Evolutionary conservation across 2,329 filamentous ascomycete species (phyloP).

Genomic region (Paraconiothyrium sp.): DNA sequence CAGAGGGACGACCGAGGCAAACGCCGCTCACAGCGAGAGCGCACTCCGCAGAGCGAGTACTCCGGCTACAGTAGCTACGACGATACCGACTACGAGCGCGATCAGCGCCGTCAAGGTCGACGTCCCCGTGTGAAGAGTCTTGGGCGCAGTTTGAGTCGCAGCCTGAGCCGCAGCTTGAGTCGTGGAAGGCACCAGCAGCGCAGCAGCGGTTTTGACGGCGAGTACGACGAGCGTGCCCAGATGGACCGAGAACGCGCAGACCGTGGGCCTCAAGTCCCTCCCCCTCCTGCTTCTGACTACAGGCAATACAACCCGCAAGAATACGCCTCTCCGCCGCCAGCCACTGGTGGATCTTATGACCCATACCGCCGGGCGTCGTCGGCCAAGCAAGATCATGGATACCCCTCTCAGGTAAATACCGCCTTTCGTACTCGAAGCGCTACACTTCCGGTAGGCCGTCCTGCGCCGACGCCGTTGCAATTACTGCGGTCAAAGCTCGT

Average conservation of each 20-base stretch:
- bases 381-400: slow-evolving; percentile 38
- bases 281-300: slow-evolving; percentile 45
- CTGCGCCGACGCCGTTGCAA: slow-evolving; percentile 32
- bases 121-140: slow-evolving; percentile 40
- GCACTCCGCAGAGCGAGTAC: slow-evolving; percentile 37
- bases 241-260: slow-evolving; percentile 40
- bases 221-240: slow-evolving; percentile 29
- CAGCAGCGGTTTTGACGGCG: slow-evolving; percentile 37
- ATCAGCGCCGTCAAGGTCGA: slow-evolving; percentile 33
- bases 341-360: slow-evolving; percentile 22
- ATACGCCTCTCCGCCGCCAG: slow-evolving; percentile 33
- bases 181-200: slow-evolving; percentile 39
- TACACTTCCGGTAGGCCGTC: slow-evolving; percentile 35
- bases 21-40: slow-evolving; percentile 36
- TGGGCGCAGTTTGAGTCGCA: slow-evolving; percentile 29
- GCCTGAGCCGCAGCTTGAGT: slow-evolving; percentile 36
- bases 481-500: slow-evolving; percentile 33
- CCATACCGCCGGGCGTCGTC: slow-evolving; percentile 37
- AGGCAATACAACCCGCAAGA: slow-evolving; percentile 49
- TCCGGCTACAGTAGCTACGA: slow-evolving; percentile 42
- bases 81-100: slow-evolving; percentile 43
- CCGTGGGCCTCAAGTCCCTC: slow-evolving; percentile 42
- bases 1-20: slow-evolving; percentile 19
- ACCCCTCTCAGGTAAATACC: slow-evolving; percentile 50
- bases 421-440: slow-evolving; percentile 41